Evolutionary conservation across 2,329 filamentous ascomycete species (phyloP), one percentile per base, ranked within the genome.

Genomic region (Epichloe uncinata): DNA sequence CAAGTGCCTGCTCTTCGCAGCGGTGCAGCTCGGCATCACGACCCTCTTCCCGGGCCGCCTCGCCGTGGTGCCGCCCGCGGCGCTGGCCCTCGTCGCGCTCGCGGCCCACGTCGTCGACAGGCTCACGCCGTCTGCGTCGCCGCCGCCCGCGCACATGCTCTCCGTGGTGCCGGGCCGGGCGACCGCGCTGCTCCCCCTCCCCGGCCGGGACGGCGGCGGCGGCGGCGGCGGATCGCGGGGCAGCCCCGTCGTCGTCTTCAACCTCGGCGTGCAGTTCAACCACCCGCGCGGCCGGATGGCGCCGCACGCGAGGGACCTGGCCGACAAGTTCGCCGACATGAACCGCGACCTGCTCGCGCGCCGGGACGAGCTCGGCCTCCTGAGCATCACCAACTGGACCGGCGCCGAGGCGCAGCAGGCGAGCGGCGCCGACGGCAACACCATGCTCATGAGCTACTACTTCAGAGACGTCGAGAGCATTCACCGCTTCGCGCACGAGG

Each of bases 401-500:
- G 64, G 52, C n/a, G 12, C 4, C 18, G 30, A 18, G n/a, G n/a
- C 13, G 2, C 47, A 49, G 47, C 18, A 33, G 7, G 59, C 61
- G 12, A 64, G 69, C 22, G 62, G 66, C 35, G 53, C 54, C 3
- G 66, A 67, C 13, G 64, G 68, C 49, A 70, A 69, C 53, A 68
- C 71, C 8, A 55, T 75, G 51, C 54, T 74, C 52, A 56, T 57
- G 3, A 64, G 75, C 35, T 69, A 69, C 57, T 79, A 78, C 65
- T 81, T 80, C 61, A 65, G 67, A 36, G 64, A 67, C 49, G 51
- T 73, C 15, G 72, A 72, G 40, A 68, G 69, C 13, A 57, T 81
- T n/a, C 70, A 79, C 57, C 61, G 60, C 15, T 81, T 76, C 54
- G 76, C 77, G 1, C 71, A 77, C 47, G 67, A 66, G 43, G 57